These are phyloP conservation scores for Hygrocybe coccinea DNA, from an alignment of 768 basidiomycete species.

Conservation along the genomic window DNA sequence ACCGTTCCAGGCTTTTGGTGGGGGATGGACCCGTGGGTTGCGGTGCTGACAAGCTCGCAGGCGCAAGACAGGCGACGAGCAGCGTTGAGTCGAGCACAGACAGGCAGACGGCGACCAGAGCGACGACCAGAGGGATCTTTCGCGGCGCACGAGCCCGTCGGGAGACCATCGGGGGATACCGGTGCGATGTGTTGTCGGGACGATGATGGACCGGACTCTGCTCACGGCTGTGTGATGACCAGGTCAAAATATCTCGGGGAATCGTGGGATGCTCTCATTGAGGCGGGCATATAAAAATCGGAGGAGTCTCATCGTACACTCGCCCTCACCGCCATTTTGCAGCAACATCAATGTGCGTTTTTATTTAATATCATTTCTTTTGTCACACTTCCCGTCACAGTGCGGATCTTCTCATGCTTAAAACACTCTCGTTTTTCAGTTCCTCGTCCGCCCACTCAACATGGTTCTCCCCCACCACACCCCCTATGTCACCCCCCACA, in stretches of 20 bases:
- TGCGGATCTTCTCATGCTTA: conserved; percentile 12
- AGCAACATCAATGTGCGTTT: not conserved
- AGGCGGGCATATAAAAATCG: conserved; percentile 30
- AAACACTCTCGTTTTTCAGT: conserved; percentile 10
- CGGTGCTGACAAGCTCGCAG: too few relatives aligned
- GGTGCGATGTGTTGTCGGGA: not conserved
- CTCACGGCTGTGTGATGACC: not conserved
- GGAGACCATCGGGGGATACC: conserved; percentile 1
- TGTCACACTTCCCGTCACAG: not conserved
- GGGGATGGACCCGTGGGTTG: too few relatives aligned
- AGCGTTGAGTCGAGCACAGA: too few relatives aligned
- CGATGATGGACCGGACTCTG: not conserved
- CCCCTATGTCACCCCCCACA: conserved; percentile 84
- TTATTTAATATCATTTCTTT: not conserved
- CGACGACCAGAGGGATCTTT: not conserved
- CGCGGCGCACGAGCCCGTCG: not conserved
- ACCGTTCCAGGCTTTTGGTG: too few relatives aligned
- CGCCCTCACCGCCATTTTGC: not conserved
- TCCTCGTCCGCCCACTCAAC: conserved; percentile 25
- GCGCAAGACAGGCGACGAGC: too few relatives aligned
- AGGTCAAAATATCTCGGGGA: conserved; percentile 23
- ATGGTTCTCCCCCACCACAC: conserved; percentile 72
- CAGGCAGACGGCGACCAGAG: not conserved
- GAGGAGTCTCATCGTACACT: not conserved
- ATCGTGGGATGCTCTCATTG: conserved; percentile 33